Conservation (phyloP, 148 eudicot species). For the Rheum nobile region DNA sequence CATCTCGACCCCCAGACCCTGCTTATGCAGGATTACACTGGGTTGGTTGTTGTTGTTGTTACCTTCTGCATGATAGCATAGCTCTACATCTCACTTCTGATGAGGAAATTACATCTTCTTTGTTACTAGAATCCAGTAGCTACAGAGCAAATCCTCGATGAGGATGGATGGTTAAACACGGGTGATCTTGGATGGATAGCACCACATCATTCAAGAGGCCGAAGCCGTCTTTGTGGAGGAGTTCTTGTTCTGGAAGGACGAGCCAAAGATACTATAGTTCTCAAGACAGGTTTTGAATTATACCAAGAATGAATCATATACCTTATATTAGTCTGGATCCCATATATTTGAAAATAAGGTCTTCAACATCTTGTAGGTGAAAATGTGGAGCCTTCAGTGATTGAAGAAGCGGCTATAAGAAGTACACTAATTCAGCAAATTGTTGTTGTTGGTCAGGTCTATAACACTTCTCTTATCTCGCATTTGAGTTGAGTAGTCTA, state of each 20-base stretch:
- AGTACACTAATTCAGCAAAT: slow-evolving; percentile 78
- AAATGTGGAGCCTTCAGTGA: slow-evolving; percentile 88
- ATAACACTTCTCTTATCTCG: not conserved
- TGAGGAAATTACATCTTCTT: not conserved
- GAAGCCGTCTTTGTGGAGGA: slow-evolving; percentile 81
- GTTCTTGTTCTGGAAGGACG: slow-evolving; percentile 91
- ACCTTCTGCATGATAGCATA: not conserved
- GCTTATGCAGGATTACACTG: too few species aligned
- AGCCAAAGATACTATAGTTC: slow-evolving; percentile 95
- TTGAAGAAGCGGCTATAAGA: slow-evolving; percentile 90
- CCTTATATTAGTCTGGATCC: not conserved
- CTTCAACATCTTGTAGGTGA: slow-evolving; percentile 45
- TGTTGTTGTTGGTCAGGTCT: slow-evolving; percentile 85
- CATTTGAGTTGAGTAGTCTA: not conserved
- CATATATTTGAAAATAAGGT: not conserved
- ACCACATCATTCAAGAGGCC: slow-evolving; percentile 69
- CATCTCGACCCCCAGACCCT: too few species aligned
- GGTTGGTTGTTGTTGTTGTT: too few species aligned
- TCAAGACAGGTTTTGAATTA: slow-evolving; percentile 55
- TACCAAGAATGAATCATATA: not conserved
- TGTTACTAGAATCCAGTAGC: slow-evolving; percentile 53
- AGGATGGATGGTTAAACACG: slow-evolving; percentile 76
- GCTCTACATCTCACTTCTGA: not conserved
- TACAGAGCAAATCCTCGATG: slow-evolving; percentile 58
- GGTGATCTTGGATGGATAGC: slow-evolving; percentile 98